Evolutionary conservation across 129 eudicot genomes (phyloP), one percentile per base, ranked within the genome.

Genomic region (Flaveria sonorensis): DNA sequence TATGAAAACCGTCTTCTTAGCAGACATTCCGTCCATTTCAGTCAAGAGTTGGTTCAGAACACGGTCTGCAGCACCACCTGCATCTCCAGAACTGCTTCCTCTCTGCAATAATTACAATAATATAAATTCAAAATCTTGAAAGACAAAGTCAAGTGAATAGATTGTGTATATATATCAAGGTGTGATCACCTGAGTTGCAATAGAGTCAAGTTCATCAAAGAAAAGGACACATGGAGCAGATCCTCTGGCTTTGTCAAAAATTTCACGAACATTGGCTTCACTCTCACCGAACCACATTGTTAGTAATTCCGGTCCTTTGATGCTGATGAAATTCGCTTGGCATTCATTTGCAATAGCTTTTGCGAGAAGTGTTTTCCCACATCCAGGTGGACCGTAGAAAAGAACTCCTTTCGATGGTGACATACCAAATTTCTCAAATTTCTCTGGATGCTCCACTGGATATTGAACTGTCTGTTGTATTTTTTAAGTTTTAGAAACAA

Each of bases 41-140:
- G 63, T 23, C 48, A 45, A 45, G 13, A 75, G 47, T 18, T 63
- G 72, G 23, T 75, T 75, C 64, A 75, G 19, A 48, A 75, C 80
- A 10, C 77, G 65, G 48, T 73, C 77, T 11, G 62, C 72, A 14
- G 80, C 80, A 3, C 72, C 80, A 45, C 48, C 48, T 45, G 48
- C 48, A 10, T 45, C 48, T 45, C 48, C 48, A 45, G 48, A 45
- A 45, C 70, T 60, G 45, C 73, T 50, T 10, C 80, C 80, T 3
- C 78, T 47, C 60, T 68, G 72, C 55, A 43, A 68, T 68, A 16
- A 40, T 40, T 39, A 67, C 50, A 67, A 23, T n/a, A 67, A 23
- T n/a, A 64, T 12, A 32, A n/a, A 64, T 13, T 47, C n/a, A n/a
- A 47, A 47, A 47, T 46, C 51, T 46, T 46, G 51, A 46, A 46